Conservation (phyloP, 148 eudicot species). For the Persicaria tinctoria region DNA sequence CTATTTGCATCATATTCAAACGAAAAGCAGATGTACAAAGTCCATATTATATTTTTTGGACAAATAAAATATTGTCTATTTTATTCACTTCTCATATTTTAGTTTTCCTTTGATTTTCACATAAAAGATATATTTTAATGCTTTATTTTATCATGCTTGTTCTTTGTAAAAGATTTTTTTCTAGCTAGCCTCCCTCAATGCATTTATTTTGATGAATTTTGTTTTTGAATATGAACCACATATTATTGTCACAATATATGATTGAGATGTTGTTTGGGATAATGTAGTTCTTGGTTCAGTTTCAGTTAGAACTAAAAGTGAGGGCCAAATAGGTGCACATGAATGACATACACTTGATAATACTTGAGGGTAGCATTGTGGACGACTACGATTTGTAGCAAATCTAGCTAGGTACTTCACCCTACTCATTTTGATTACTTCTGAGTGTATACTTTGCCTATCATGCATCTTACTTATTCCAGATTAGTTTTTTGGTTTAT, state of each 20-base stretch:
- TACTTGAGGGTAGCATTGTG: slow-evolving; percentile 69
- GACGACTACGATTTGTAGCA: too few relatives aligned
- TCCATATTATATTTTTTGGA: too few relatives aligned
- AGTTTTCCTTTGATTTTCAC: not conserved
- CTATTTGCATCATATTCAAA: not conserved
- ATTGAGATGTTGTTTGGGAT: slow-evolving; percentile 91
- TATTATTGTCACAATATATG: slow-evolving; percentile 82
- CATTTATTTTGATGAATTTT: slow-evolving; percentile 2
- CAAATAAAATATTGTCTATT: too few relatives aligned
- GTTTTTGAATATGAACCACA: slow-evolving; percentile 27
- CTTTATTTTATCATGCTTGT: not conserved
- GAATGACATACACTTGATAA: slow-evolving; percentile 72
- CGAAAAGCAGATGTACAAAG: not conserved
- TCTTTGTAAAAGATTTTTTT: not conserved
- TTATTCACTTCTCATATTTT: not conserved
- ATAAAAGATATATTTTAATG: not conserved
- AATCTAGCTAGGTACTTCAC: too few relatives aligned
- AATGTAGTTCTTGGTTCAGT: slow-evolving; percentile 89
- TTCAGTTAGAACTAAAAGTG: slow-evolving; percentile 55
- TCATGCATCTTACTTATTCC: too few relatives aligned
- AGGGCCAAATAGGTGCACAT: slow-evolving; percentile 62
- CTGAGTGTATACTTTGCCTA: too few relatives aligned
- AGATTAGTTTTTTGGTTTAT: too few relatives aligned
- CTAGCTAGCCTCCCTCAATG: not conserved
- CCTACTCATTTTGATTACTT: too few relatives aligned